Evolutionary conservation across 2,329 filamentous ascomycete species (phyloP).

Genomic region (Pseudogymnoascus sp.): DNA sequence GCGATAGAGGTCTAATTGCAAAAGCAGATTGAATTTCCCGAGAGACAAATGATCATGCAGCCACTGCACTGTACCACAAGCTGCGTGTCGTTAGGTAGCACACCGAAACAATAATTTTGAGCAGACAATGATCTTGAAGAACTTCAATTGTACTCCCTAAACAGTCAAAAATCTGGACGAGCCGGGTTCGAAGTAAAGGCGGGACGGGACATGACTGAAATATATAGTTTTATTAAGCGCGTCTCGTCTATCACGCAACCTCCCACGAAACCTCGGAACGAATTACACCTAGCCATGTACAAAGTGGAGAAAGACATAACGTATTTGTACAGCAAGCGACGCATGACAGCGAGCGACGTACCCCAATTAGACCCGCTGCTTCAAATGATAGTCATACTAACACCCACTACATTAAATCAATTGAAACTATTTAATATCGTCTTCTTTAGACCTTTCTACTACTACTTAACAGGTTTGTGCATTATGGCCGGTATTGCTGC

Average conservation of each 20-base stretch:
- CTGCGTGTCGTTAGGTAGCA: neutral
- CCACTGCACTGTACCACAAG: constrained; percentile 38
- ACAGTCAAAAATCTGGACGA: neutral
- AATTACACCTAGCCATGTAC: neutral
- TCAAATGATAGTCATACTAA: too few species aligned
- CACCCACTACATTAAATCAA: too few species aligned
- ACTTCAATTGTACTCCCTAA: neutral
- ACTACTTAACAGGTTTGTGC: too few species aligned
- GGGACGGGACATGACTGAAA: neutral
- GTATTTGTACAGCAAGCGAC: too few species aligned
- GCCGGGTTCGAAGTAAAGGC: neutral
- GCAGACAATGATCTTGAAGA: neutral
- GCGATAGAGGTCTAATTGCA: neutral
- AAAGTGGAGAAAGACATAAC: neutral
- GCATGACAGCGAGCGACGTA: too few species aligned
- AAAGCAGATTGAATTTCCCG: neutral
- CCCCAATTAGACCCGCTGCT: too few species aligned
- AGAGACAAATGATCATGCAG: constrained; percentile 31
- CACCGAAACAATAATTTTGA: neutral
- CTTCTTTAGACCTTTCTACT: too few species aligned
- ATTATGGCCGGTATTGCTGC: too few species aligned
- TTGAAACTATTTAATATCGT: too few species aligned
- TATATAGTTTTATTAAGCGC: neutral
- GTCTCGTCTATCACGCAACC: neutral
- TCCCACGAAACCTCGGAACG: neutral